These are phyloP conservation scores for Alternaria triticimaculans DNA, from an alignment of 2,329 filamentous ascomycete genomes.

Conservation along the genomic window DNA sequence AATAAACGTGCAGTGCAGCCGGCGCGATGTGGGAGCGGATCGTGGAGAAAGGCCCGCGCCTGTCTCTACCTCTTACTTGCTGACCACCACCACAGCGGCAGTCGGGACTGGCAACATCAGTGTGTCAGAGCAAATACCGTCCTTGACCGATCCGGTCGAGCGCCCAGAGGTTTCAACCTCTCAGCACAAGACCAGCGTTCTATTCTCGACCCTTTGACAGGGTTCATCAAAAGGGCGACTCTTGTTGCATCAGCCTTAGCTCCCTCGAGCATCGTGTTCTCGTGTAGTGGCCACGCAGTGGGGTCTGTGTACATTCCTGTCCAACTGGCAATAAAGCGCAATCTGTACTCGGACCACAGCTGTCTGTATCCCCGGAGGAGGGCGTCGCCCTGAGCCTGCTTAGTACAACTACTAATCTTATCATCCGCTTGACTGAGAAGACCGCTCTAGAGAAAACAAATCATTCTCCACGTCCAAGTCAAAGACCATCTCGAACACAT, in stretches of 20 bases:
- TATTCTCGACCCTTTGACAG: conserved; percentile 19
- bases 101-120: conserved; percentile 2
- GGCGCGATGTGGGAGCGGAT: conserved; percentile 49
- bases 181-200: neutral
- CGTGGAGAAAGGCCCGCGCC: conserved; percentile 43
- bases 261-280: conserved; percentile 30
- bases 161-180: conserved; percentile 1
- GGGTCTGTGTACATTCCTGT: conserved; percentile 42
- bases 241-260: conserved; percentile 28
- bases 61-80: conserved; percentile 44
- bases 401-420: neutral
- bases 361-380: conserved; percentile 19
- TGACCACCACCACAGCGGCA: conserved; percentile 41
- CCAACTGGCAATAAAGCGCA: conserved; percentile 37
- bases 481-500: conserved; percentile 12
- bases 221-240: conserved; percentile 11
- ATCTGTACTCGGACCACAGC: conserved; percentile 41
- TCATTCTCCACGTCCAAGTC: conserved; percentile 2
- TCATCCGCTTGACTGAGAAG: neutral
- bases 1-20: conserved; percentile 52
- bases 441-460: neutral
- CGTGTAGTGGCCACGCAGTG: conserved; percentile 35
- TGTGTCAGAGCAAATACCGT: conserved; percentile 3
- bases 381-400: conserved; percentile 1
- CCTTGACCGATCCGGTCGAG: conserved; percentile 13